Base-by-base conservation (phyloP, 192 early-diverging fungal species). In the Rhizoclosmatium sp. region DNA sequence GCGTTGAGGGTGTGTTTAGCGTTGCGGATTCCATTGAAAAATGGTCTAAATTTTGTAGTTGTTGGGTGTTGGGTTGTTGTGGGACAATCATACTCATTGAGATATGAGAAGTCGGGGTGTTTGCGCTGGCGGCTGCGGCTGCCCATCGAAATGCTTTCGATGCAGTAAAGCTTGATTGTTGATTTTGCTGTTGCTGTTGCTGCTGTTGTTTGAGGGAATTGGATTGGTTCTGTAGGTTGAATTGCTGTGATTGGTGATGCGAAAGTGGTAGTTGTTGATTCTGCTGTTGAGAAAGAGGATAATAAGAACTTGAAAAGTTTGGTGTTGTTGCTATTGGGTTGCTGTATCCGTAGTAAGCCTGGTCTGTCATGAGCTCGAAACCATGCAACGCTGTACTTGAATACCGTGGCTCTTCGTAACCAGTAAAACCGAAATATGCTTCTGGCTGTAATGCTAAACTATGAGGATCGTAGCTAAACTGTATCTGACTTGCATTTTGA, bases 61-160 rank as follows among this genome's bases (percentile, higher is more conserved):
- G 44, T 5, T 51, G 14, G 12, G 51, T 47, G 44, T 19, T 54
- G 31, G 54, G 51, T 10, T 62, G 21, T 62, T 75, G 59, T 14
- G 72, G 59, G 2, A 62, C 72, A 64, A 75, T 75, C 72, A 75
- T 75, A 41, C 16, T 21, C 56, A 75, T 59, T n/a, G 59, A 62
- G 9, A 75, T 56, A 45, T 71, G 69, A 2, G 47, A 56, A 10
- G 31, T 48, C 7, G 69, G 69, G 16, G 3, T 19, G 31, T 19
- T 19, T 58, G 47, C 48, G 45, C 54, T 49, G 10, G 69, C 69
- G 2, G 69, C 48, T 23, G 51, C 72, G 21, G 60, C 60, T 5
- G 60, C 60, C 72, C 58, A 64, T 10, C 61, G 72, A n/a, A 64
- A 60, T 45, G 72, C 72, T 40, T 62, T 62, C 21, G 60, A 19